Evolutionary conservation across 306 rosid species (phyloP).

Genomic region (Rosa rugosa): DNA sequence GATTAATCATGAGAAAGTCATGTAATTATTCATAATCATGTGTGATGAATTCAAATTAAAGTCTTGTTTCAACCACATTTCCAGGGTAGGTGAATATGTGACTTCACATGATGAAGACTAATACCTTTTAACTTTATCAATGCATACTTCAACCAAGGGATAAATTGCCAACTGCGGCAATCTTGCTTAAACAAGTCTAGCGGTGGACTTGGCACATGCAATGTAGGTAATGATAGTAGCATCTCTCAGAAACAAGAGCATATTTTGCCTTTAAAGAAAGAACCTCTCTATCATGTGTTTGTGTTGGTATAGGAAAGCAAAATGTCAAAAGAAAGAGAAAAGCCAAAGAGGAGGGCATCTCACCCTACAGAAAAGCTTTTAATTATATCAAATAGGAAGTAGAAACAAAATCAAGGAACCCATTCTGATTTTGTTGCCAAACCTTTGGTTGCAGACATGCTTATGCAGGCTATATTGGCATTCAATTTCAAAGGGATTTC

Average conservation of each 20-base stretch:
- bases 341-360: not conserved
- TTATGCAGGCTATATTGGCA: not conserved
- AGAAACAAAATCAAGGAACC: not conserved
- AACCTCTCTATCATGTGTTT: not conserved
- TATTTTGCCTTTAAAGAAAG: conserved; percentile 4
- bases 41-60: not conserved
- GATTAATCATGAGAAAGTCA: not conserved
- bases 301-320: not conserved
- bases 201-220: conserved; percentile 6
- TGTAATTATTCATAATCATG: not conserved
- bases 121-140: not conserved
- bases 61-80: not conserved
- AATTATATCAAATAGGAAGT: not conserved
- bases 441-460: not conserved
- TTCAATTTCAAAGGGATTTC: not conserved
- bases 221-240: not conserved
- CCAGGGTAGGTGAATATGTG: not conserved
- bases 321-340: conserved; percentile 10
- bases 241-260: conserved; percentile 3
- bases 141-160: not conserved
- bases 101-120: not conserved
- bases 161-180: not conserved
- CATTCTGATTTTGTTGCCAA: not conserved
- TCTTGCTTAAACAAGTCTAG: no score
- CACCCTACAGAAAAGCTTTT: not conserved